phyloP scores from a whole-genome alignment of 108 stramenopile genomes.

The Tribonema minus region DNA sequence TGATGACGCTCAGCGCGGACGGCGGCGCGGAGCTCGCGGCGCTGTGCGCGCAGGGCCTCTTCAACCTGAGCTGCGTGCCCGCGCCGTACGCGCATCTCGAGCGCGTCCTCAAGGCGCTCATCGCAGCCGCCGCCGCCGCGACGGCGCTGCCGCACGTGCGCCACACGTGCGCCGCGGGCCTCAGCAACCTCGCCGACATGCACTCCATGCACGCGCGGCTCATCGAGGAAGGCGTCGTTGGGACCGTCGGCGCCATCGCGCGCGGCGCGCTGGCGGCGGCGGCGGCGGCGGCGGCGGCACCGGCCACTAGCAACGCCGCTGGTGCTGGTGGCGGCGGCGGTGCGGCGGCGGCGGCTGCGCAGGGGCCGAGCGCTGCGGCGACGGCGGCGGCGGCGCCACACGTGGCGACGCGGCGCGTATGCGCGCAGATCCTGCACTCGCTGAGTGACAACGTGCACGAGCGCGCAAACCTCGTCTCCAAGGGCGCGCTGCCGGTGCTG shows the following conservation, averaged over 20 bases:
- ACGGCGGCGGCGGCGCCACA: background rate
- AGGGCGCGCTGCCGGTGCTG: constrained; percentile 45
- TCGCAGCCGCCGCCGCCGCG: constrained; percentile 14
- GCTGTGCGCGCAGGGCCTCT: constrained; percentile 42
- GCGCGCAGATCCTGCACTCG: background rate
- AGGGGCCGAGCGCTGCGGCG: background rate
- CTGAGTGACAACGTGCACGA: background rate
- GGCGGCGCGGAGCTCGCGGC: background rate
- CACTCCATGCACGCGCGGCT: constrained; percentile 43
- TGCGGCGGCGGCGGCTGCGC: background rate
- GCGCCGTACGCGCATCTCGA: constrained; percentile 53
- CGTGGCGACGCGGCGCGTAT: background rate
- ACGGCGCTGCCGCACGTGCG: constrained; percentile 33
- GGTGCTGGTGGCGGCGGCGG: background rate
- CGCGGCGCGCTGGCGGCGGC: background rate
- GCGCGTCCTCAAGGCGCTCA: constrained; percentile 48
- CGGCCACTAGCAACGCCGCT: no score
- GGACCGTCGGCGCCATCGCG: constrained; percentile 1
- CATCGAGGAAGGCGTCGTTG: constrained; percentile 58
- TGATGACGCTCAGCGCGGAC: constrained; percentile 35
- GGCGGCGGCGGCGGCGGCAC: background rate
- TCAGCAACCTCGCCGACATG: constrained; percentile 57
- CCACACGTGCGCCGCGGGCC: constrained; percentile 54
- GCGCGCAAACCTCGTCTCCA: constrained; percentile 47
- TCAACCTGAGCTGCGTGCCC: constrained; percentile 58